Evolutionary conservation across 257 asterid species (phyloP).

Genomic region (Nicotiana attenuata): DNA sequence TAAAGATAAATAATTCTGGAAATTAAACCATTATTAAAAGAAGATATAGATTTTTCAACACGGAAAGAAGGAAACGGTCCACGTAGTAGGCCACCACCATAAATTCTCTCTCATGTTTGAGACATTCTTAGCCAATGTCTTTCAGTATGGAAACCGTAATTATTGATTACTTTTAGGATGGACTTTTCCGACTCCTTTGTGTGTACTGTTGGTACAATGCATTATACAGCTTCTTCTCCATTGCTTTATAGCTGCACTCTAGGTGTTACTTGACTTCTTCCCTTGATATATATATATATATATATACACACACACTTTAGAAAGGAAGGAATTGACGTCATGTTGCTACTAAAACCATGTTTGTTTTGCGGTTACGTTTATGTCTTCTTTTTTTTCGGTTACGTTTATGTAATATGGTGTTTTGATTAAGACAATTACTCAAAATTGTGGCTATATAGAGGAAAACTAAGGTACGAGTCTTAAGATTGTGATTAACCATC

Average conservation of each 20-base stretch:
- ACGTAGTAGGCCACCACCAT: conserved; percentile 26
- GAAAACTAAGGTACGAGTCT: not conserved
- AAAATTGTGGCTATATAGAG: not conserved
- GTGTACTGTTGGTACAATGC: not conserved
- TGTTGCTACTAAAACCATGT: not conserved
- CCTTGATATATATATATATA: not conserved
- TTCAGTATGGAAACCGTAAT: conserved; percentile 26
- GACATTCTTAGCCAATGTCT: conserved; percentile 15
- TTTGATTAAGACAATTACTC: not conserved
- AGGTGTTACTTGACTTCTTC: conserved; percentile 1
- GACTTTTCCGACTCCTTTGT: conserved; percentile 8
- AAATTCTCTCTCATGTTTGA: conserved; percentile 16
- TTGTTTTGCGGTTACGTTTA: not conserved
- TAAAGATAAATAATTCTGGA: conserved; percentile 9
- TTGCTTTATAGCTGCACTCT: conserved; percentile 1
- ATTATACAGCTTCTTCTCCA: not conserved
- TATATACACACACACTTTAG: not conserved
- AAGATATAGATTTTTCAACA: conserved; percentile 19
- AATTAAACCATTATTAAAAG: conserved; percentile 2
- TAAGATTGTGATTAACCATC: not conserved
- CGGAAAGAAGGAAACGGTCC: conserved; percentile 17
- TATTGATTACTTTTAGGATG: conserved; percentile 13
- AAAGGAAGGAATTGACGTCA: not conserved
- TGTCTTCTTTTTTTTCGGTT: too few species aligned
- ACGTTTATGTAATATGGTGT: not conserved